Conservation (phyloP, 306 rosid genomes). For the Cotoneaster glaucophyllus region DNA sequence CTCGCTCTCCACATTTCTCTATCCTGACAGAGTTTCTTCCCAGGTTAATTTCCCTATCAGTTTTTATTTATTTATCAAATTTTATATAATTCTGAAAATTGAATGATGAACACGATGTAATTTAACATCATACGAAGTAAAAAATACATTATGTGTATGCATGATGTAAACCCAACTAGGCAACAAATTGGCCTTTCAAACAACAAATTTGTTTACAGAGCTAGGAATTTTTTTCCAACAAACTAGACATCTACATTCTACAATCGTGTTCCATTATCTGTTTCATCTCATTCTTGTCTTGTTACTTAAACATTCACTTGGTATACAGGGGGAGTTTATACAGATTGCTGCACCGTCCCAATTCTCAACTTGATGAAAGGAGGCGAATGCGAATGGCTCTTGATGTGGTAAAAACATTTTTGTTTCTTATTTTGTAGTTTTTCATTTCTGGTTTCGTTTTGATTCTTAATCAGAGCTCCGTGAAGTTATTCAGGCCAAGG, state of each 20-base stretch:
- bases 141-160: not conserved
- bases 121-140: not conserved
- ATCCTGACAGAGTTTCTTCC: conserved; percentile 95
- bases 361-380: conserved; percentile 79
- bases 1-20: conserved; percentile 88
- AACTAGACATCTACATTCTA: not conserved
- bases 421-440: conserved; percentile 1
- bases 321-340: conserved; percentile 86
- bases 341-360: conserved; percentile 89
- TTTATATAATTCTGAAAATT: not conserved
- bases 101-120: not conserved
- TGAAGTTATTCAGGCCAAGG: conserved; percentile 65
- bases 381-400: conserved; percentile 91
- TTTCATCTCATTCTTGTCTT: conserved; percentile 21
- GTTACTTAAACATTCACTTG: conserved; percentile 28
- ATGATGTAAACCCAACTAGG: not conserved
- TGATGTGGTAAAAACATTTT: conserved; percentile 76
- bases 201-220: not conserved
- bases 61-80: not conserved
- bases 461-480: conserved; percentile 7
- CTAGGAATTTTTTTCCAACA: not conserved
- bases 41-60: conserved; percentile 43
- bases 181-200: not conserved
- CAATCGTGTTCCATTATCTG: not conserved
- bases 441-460: conserved; percentile 15